These are phyloP conservation scores for Ogataea haglerorum DNA, from an alignment of 805 yeast species.

Conservation along the genomic window DNA sequence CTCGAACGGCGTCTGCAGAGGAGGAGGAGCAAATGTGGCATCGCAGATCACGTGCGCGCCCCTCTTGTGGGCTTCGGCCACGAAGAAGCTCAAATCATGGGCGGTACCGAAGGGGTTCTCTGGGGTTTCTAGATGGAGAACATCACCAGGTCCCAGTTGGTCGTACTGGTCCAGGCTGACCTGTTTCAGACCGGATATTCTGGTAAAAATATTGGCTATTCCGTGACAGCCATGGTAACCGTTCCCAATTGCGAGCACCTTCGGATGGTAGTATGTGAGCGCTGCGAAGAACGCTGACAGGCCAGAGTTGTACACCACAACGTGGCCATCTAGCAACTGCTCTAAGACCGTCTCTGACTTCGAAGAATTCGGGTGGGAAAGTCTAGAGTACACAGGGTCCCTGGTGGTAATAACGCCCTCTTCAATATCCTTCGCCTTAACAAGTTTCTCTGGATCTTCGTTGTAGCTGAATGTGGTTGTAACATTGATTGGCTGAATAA, in stretches of 20 bases:
- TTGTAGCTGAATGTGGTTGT: slow-evolving; percentile 75
- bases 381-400: slow-evolving; percentile 61
- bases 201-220: slow-evolving; percentile 56
- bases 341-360: slow-evolving; percentile 66
- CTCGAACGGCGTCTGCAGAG: slow-evolving; percentile 73
- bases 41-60: slow-evolving; percentile 77
- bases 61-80: slow-evolving; percentile 66
- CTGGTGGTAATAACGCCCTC: slow-evolving; percentile 21
- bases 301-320: slow-evolving; percentile 74
- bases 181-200: slow-evolving; percentile 56
- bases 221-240: slow-evolving; percentile 87
- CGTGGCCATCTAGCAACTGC: slow-evolving; percentile 57
- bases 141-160: slow-evolving; percentile 55
- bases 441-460: slow-evolving; percentile 52
- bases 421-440: slow-evolving; percentile 39
- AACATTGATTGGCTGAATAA: slow-evolving; percentile 77
- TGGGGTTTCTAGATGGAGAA: slow-evolving; percentile 84
- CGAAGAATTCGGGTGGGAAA: slow-evolving; percentile 68
- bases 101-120: slow-evolving; percentile 78
- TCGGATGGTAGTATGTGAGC: slow-evolving; percentile 68
- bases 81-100: slow-evolving; percentile 59
- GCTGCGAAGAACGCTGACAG: slow-evolving; percentile 77
- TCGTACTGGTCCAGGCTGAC: slow-evolving; percentile 51
- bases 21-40: slow-evolving; percentile 93
- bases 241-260: slow-evolving; percentile 63